Evolutionary conservation across 2,329 filamentous ascomycete genomes (phyloP).

Genomic region (Alternaria postmessia): DNA sequence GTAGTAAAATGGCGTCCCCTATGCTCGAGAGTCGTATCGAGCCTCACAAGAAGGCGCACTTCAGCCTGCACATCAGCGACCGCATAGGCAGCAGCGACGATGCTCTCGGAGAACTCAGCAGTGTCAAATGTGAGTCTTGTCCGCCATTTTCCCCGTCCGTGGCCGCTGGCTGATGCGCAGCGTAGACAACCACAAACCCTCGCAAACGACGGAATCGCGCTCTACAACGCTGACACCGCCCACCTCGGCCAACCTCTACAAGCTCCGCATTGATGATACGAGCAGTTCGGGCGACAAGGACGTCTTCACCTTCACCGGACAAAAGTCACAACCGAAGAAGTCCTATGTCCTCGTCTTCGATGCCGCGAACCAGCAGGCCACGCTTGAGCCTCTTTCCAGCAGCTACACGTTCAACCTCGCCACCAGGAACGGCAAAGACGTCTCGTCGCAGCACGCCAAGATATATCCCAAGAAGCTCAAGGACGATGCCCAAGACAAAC

Average conservation of each 20-base stretch:
- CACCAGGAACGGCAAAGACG: conserved; percentile 69
- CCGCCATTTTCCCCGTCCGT: background rate
- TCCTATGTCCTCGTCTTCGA: conserved; percentile 74
- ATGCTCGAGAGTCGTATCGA: conserved; percentile 47
- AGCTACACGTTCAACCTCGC: conserved; percentile 87
- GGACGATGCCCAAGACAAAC: conserved; percentile 35
- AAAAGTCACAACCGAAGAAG: conserved; percentile 42
- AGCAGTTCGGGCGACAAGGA: conserved; percentile 38
- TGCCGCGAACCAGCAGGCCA: conserved; percentile 74
- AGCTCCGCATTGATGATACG: conserved; percentile 41
- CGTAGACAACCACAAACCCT: conserved; percentile 57
- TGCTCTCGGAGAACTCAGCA: conserved; percentile 32
- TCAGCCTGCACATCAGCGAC: conserved; percentile 48
- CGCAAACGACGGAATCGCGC: conserved; percentile 40
- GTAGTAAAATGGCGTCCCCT: conserved; percentile 47
- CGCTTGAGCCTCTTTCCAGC: conserved; percentile 82
- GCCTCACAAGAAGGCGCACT: conserved; percentile 51
- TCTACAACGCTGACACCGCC: conserved; percentile 37
- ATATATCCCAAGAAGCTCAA: conserved; percentile 56
- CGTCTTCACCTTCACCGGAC: conserved; percentile 53
- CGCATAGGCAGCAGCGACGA: conserved; percentile 37
- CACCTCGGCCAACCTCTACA: conserved; percentile 34
- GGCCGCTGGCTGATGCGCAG: conserved; percentile 19
- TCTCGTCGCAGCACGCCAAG: conserved; percentile 73
- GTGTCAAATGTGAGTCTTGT: conserved; percentile 44